Conservation (phyloP, 495 filamentous ascomycete genomes). For the Parmelia sp. region DNA sequence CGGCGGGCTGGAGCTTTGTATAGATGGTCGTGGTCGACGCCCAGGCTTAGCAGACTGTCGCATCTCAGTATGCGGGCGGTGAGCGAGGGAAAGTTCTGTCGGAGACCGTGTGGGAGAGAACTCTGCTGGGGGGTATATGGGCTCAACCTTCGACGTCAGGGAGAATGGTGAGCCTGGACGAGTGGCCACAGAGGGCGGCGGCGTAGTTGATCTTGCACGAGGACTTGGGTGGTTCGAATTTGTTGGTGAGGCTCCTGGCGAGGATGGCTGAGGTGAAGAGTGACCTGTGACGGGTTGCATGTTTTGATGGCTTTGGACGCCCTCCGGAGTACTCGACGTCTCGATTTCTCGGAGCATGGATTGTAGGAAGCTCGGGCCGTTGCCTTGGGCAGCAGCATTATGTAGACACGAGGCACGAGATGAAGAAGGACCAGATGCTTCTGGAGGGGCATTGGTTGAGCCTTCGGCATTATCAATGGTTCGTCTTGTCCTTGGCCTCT, state of each 20-base stretch:
- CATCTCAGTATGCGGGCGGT: constrained; percentile 11
- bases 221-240: constrained; percentile 63
- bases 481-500: constrained; percentile 69
- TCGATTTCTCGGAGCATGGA: constrained; percentile 85
- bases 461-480: constrained; percentile 46
- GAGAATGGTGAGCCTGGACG: constrained; percentile 62
- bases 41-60: constrained; percentile 31
- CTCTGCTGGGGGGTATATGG: constrained; percentile 52
- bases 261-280: constrained; percentile 53
- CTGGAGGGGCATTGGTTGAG: constrained; percentile 37
- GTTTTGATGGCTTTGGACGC: constrained; percentile 42
- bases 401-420: constrained; percentile 10
- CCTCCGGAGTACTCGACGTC: constrained; percentile 53
- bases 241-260: constrained; percentile 66
- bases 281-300: constrained; percentile 42
- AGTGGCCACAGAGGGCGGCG: constrained; percentile 56
- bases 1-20: constrained; percentile 30
- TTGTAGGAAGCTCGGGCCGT: constrained; percentile 64
- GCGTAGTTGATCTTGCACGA: constrained; percentile 62
- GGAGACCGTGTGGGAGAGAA: constrained; percentile 57
- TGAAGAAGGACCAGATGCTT: constrained; percentile 27
- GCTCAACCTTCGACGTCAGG: constrained; percentile 59
- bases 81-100: constrained; percentile 36
- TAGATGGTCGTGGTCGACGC: constrained; percentile 46
- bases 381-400: constrained; percentile 32